Conservation (phyloP, 345 rosid genomes). For the Populus ilicifolia region DNA sequence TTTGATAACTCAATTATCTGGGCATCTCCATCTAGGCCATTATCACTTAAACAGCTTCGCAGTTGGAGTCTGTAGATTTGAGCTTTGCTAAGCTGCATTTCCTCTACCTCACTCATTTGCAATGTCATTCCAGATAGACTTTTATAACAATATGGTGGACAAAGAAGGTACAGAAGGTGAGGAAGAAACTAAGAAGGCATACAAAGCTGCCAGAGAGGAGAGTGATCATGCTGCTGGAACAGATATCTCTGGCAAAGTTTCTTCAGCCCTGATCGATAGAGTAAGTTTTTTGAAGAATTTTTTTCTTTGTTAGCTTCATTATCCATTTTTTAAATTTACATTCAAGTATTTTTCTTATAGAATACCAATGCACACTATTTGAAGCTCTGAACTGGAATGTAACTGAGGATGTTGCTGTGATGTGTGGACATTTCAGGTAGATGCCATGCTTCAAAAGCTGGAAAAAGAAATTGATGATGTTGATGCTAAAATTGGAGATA, state of each 20-base stretch:
- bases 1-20: background rate
- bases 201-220: slow-evolving; percentile 84
- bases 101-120: background rate
- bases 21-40: background rate
- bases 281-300: slow-evolving; percentile 32
- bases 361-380: background rate
- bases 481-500: slow-evolving; percentile 92
- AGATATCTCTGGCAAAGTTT: slow-evolving; percentile 65
- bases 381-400: background rate
- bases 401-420: background rate
- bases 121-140: slow-evolving; percentile 49
- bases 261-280: slow-evolving; percentile 73
- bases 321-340: no score
- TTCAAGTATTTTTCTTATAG: background rate
- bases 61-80: background rate
- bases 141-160: slow-evolving; percentile 87
- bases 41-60: background rate
- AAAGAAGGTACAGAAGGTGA: slow-evolving; percentile 80
- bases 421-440: slow-evolving; percentile 54
- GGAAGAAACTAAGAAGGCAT: slow-evolving; percentile 75
- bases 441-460: slow-evolving; percentile 89
- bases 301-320: background rate
- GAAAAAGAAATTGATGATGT: slow-evolving; percentile 97
- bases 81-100: background rate
- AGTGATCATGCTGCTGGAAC: slow-evolving; percentile 57